phyloP scores from a whole-genome alignment of 352 stramenopile genomes.

The Phytophthora multivora region DNA sequence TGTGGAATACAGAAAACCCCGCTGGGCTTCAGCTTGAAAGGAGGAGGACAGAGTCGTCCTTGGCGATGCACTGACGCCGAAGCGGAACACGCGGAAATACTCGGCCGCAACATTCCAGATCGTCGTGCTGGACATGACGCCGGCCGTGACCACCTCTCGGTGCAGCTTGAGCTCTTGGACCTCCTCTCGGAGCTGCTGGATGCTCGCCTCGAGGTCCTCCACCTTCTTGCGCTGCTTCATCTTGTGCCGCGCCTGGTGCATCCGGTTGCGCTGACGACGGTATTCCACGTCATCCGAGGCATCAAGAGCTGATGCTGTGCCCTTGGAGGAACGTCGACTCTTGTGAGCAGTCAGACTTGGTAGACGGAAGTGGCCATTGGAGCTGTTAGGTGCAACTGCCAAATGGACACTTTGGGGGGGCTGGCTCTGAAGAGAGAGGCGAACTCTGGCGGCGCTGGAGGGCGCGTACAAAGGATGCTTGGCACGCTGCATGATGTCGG shows the following conservation, averaged over 20 bases:
- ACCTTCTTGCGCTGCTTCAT: constrained; percentile 18
- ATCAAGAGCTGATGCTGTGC: background rate
- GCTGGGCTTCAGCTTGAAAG: background rate
- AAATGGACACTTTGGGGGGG: constrained; percentile 1
- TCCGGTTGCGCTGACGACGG: constrained; percentile 16
- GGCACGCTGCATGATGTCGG: background rate
- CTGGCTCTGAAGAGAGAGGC: constrained; percentile 3
- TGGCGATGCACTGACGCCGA: background rate
- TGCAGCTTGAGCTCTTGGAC: constrained; percentile 15
- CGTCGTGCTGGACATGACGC: constrained; percentile 12
- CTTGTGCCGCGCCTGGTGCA: constrained; percentile 20
- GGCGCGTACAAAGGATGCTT: background rate
- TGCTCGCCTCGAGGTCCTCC: constrained; percentile 9
- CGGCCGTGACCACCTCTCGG: background rate
- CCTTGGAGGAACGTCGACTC: background rate
- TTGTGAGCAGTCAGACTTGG: background rate
- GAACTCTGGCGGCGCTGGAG: background rate
- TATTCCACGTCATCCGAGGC: background rate
- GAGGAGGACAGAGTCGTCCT: too few relatives aligned
- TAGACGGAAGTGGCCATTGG: background rate
- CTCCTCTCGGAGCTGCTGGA: constrained; percentile 1
- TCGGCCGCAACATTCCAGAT: constrained; percentile 18
- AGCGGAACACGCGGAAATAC: constrained; percentile 21
- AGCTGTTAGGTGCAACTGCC: background rate
- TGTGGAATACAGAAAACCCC: constrained; percentile 11